Evolutionary conservation across 2,329 filamentous ascomycete genomes (phyloP).

Genomic region (Fusarium redolens): DNA sequence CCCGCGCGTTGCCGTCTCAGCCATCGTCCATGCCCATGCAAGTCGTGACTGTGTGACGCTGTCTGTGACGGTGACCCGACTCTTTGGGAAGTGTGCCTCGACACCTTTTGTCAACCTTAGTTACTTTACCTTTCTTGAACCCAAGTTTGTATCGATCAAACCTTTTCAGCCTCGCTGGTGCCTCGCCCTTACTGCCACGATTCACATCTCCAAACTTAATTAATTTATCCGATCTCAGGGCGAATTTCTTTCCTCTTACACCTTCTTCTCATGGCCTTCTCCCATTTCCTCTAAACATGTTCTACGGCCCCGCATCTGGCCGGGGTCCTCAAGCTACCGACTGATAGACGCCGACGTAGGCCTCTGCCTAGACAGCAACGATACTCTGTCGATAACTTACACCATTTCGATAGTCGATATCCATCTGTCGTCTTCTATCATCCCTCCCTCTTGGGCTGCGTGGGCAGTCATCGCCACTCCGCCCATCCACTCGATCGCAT

Average conservation of each 20-base stretch:
- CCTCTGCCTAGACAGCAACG: slow-evolving; percentile 21
- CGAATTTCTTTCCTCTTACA: not conserved
- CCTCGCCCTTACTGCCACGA: slow-evolving; percentile 7
- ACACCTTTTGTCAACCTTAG: slow-evolving; percentile 32
- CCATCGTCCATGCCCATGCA: slow-evolving; percentile 39
- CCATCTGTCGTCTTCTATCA: slow-evolving; percentile 4
- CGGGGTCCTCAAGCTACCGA: slow-evolving; percentile 49
- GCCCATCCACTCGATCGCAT: slow-evolving; percentile 16
- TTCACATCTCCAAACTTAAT: slow-evolving; percentile 3
- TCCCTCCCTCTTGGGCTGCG: slow-evolving; percentile 18
- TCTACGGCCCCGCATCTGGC: slow-evolving; percentile 50
- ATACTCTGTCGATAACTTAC: slow-evolving; percentile 18
- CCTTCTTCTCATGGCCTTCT: slow-evolving; percentile 37
- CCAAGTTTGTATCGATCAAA: not conserved
- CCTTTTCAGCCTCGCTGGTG: slow-evolving; percentile 2
- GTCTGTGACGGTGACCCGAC: slow-evolving; percentile 41
- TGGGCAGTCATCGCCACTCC: slow-evolving; percentile 34
- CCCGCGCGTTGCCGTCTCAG: slow-evolving; percentile 41
- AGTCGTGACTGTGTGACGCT: slow-evolving; percentile 40
- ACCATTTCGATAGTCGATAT: slow-evolving; percentile 10
- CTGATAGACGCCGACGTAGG: slow-evolving; percentile 42
- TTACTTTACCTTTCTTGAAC: not conserved
- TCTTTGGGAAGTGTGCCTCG: slow-evolving; percentile 40
- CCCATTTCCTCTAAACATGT: slow-evolving; percentile 48
- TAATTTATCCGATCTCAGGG: not conserved